Percentiles rank a stretch among this genome's conserved stretches.
phyloP scores from a whole-genome alignment of 805 yeast species.

The Candida stauntonica region DNA sequence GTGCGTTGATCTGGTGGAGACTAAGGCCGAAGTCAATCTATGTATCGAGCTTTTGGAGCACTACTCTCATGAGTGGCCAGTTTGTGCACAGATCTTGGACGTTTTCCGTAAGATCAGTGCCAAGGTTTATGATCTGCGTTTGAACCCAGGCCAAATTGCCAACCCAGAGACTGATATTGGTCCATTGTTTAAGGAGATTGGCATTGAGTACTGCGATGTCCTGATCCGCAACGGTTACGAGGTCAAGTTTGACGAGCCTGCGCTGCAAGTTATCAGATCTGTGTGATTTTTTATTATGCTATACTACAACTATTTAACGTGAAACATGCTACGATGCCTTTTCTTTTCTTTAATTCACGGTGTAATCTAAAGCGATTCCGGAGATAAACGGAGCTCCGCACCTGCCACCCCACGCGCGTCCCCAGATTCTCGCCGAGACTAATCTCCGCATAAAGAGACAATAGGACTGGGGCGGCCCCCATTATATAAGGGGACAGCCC shows the following conservation, averaged over 20 bases:
- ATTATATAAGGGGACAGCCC: too few species aligned
- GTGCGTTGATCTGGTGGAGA: constrained; percentile 41
- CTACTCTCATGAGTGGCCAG: constrained; percentile 43
- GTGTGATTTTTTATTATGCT: too few species aligned
- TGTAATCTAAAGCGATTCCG: too few species aligned
- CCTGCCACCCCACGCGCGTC: too few species aligned
- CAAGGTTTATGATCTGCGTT: constrained; percentile 32
- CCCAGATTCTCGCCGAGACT: background rate
- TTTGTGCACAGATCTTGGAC: constrained; percentile 40
- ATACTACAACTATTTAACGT: background rate
- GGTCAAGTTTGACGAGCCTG: constrained; percentile 26
- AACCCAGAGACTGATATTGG: constrained; percentile 1
- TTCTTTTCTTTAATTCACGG: background rate
- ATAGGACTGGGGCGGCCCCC: too few species aligned
- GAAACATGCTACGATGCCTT: background rate
- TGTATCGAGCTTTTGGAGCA: constrained; percentile 43
- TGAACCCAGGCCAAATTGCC: constrained; percentile 1
- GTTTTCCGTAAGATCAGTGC: constrained; percentile 39
- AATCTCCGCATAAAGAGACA: background rate
- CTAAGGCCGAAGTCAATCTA: constrained; percentile 42
- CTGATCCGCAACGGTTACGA: constrained; percentile 40
- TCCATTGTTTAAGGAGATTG: constrained; percentile 35
- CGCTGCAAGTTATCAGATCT: constrained; percentile 7
- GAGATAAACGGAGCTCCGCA: background rate
- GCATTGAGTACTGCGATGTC: constrained; percentile 42